Evolutionary conservation across 2,329 filamentous ascomycete species (phyloP), one percentile per base, ranked within the genome.

Genomic region (Trichophyton benhamiae): DNA sequence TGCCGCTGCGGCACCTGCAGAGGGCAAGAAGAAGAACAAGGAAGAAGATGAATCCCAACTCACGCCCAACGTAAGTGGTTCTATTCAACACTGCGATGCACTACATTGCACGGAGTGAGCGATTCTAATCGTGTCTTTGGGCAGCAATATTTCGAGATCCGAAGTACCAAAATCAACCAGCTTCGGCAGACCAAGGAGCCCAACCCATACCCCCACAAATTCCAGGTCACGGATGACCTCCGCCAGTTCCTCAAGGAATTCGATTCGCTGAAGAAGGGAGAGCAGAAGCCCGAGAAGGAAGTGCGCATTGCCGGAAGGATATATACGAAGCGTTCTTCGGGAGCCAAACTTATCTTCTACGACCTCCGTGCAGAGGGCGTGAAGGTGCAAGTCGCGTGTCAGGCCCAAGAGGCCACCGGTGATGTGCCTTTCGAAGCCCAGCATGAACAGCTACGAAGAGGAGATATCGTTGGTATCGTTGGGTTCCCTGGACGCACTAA

Each of bases 91-190:
- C 8, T 15, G n/a, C 1, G 15, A 9, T 41, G 8, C 8, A 25
- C 5, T 13, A 38, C 15, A 48, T 38, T 38, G 9, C 33, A 38
- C 33, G 11, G 33, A 38, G 33, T 6, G 3, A 38, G 33, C 7
- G 11, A 20, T 57, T 22, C 22, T 17, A 17, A 33, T 20, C 15
- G 7, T 7, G 53, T 49, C 1, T 3, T 3, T 60, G 25, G 62
- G 13, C 69, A 87, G 84, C 86, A 89, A 86, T 99, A 97, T 80
- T 96, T 96, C 74, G 94, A 99, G 79, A 95, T 97, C 72, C 88
- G 94, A 65, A 95, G 87, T 70, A 84, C 89, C 68, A 83, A 82
- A 67, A 85, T 96, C 79, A 87, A 88, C 75, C 87, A 87, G 69
- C 82, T 92, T 65, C 83, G 87, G 70, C 79, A 86, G 71, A 84